Base-by-base conservation (phyloP, 2,329 filamentous ascomycete species). In the Alternaria dauci region DNA sequence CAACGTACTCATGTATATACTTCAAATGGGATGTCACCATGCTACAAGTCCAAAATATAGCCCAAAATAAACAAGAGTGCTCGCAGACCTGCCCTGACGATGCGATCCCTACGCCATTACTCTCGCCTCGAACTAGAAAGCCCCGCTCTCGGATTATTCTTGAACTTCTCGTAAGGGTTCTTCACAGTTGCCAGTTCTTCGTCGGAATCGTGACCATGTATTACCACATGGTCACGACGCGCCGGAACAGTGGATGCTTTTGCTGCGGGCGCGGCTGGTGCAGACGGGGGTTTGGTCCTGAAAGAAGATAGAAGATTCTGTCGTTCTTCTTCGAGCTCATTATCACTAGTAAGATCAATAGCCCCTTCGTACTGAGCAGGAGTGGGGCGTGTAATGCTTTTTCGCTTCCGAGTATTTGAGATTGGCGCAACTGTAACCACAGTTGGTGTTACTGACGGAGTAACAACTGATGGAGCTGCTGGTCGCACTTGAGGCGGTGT, bases 291-390 rank as follows among this genome's bases (percentile, higher is more conserved):
- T 34, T 26, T 58, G 8, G 38, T 55, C 32, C 55, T 63, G 61
- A 69, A 69, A 2, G 60, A 48, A 5, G 55, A 60, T 4, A 70
- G 41, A 7, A 70, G 50, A 20, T 52, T 47, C 26, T 65, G 61
- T 4, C 62, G 59, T 52, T 65, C 61, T 23, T 66, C 57, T 26
- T 69, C 60, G 18, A 44, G 23, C 16, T 61, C 61, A 0, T 48
- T 52, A 20, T 72, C 70, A 12, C 56, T 53, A 2, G 65, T 72
- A 2, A 70, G 60, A 32, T 72, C 64, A n/a, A 72, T 65, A 1
- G 28, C 25, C 9, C 36, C 59, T n/a, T 60, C 42, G 7, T 28
- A 44, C 25, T 61, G 55, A 12, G 20, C 30, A 32, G 30, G 12
- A 0, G 25, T 50, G 1, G 52, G 38, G 8, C 26, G 61, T 43